Evolutionary conservation across 73 alveolate species (phyloP), one percentile per base, ranked within the genome.

Genomic region (Symbiodinium natans): DNA sequence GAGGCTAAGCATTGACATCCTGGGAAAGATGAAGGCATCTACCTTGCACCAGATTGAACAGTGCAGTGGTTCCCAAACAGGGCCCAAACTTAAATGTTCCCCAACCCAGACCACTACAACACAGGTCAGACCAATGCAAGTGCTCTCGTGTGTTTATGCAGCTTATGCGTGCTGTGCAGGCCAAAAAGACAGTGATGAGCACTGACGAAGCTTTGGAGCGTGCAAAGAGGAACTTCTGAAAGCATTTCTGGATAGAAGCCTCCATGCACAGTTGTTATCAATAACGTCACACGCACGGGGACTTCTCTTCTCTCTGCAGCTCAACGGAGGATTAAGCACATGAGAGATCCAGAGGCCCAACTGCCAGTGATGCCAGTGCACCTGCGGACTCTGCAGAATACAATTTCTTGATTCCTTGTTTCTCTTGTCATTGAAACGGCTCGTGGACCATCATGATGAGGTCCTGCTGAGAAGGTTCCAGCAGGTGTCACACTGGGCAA

Each of bases 401-500:
- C n/a, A n/a, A n/a, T n/a, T n/a, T n/a, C n/a, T n/a, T n/a, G n/a
- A n/a, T n/a, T n/a, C n/a, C n/a, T n/a, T n/a, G n/a, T n/a, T n/a
- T n/a, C n/a, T n/a, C n/a, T n/a, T n/a, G n/a, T n/a, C n/a, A n/a
- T n/a, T n/a, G n/a, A n/a, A n/a, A n/a, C n/a, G n/a, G n/a, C n/a
- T n/a, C n/a, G n/a, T n/a, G n/a, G n/a, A n/a, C 6, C 13, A 46
- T 63, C 39, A 46, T 46, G 17, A 34, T 19, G 77, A 88, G 95
- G 97, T 90, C 31, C 77, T 90, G 56, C 41, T 90, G 54, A 40
- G 68, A 31, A 39, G 97, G 39, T 90, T 90, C 34, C 97, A 90
- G 87, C 97, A 90, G 52, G 97, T 90, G 54, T 63, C 97, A 4
- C 87, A 90, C 33, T 90, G 97, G 97, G 87, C 97, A 15, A 54